phyloP scores from a whole-genome alignment of 495 filamentous ascomycete genomes.

The Penicillium simplicissimum region DNA sequence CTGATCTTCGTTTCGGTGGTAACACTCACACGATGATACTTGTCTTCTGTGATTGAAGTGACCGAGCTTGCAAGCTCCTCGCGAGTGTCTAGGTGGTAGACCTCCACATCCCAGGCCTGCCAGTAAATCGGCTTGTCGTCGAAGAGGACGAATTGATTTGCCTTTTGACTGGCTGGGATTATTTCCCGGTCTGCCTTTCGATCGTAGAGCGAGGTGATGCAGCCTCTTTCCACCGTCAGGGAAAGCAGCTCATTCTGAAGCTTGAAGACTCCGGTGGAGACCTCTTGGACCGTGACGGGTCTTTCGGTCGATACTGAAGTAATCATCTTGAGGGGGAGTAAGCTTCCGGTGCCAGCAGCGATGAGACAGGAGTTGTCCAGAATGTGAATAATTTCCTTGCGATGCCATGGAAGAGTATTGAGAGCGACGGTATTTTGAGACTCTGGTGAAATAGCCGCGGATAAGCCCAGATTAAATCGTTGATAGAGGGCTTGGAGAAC shows the following conservation, averaged over 20 bases:
- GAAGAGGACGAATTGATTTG: conserved; percentile 90
- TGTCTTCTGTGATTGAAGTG: conserved; percentile 65
- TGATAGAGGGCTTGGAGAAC: conserved; percentile 22
- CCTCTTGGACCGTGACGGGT: conserved; percentile 60
- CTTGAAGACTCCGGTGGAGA: conserved; percentile 68
- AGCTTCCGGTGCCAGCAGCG: conserved; percentile 27
- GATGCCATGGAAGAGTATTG: conserved; percentile 83
- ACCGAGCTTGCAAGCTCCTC: conserved; percentile 65
- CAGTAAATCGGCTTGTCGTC: conserved; percentile 98
- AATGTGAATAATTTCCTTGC: conserved; percentile 69
- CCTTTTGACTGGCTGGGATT: conserved; percentile 75
- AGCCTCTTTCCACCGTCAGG: conserved; percentile 69
- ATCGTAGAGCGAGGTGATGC: conserved; percentile 84
- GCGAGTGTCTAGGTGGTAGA: conserved; percentile 88
- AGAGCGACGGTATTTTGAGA: conserved; percentile 48
- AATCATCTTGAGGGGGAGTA: conserved; percentile 49
- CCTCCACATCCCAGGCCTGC: conserved; percentile 99
- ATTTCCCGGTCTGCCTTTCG: conserved; percentile 68
- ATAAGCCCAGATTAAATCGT: background rate
- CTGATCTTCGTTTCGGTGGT: conserved; percentile 82
- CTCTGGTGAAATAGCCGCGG: background rate
- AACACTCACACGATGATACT: conserved; percentile 73
- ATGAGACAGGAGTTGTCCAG: conserved; percentile 32
- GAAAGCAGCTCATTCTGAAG: conserved; percentile 73
- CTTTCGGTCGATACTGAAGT: conserved; percentile 26